These are phyloP conservation scores for Dichotomocladium elegans DNA, from an alignment of 371 early-diverging fungal species.

Conservation along the genomic window DNA sequence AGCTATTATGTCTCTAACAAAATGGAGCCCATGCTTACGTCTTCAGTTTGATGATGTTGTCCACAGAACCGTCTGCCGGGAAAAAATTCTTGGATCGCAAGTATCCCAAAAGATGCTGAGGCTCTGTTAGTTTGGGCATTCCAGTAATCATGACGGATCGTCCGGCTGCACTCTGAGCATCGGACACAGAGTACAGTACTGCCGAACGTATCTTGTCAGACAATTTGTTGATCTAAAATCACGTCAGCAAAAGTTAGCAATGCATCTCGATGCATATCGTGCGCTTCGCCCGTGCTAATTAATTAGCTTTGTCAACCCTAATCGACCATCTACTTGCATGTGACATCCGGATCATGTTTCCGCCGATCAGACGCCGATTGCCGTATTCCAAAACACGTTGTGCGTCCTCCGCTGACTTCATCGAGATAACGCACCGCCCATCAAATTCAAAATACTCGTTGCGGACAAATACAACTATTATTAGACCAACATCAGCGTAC, in stretches of 20 bases:
- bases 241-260: too few relatives aligned
- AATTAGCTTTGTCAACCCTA: too few relatives aligned
- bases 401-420: conserved; percentile 28
- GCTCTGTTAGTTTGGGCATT: conserved; percentile 19
- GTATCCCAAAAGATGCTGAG: conserved; percentile 31
- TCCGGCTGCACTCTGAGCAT: conserved; percentile 29
- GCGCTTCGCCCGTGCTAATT: neutral
- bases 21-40: conserved; percentile 25
- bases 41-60: conserved; percentile 26
- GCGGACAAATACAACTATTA: conserved; percentile 37
- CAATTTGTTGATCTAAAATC: conserved; percentile 9
- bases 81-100: conserved; percentile 35
- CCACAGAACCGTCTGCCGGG: conserved; percentile 33
- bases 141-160: conserved; percentile 38
- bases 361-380: conserved; percentile 34
- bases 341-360: conserved; percentile 23
- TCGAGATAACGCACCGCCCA: conserved; percentile 32
- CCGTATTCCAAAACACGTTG: conserved; percentile 31
- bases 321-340: conserved; percentile 22
- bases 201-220: conserved; percentile 16
- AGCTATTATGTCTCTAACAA: neutral
- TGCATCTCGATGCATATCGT: too few relatives aligned
- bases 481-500: neutral
- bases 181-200: conserved; percentile 27
- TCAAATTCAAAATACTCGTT: conserved; percentile 27